These are phyloP conservation scores for Euryodendron excelsum DNA, from an alignment of 148 eudicot species.

Conservation along the genomic window DNA sequence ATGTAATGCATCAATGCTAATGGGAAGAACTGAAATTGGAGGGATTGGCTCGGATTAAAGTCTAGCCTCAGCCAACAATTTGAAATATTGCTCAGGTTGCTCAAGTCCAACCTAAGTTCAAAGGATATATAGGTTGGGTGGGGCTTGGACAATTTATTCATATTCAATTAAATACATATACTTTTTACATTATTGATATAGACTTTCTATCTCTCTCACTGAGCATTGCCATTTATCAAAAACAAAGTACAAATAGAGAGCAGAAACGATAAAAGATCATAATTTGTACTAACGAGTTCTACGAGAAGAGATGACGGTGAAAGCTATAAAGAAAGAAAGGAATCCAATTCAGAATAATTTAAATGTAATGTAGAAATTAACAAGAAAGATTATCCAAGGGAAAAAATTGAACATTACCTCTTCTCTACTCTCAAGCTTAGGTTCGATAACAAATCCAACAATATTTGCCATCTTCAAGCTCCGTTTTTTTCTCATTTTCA, in stretches of 20 bases:
- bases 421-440: constrained; percentile 80
- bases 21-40: too few relatives aligned
- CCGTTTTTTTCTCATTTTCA: constrained; percentile 78
- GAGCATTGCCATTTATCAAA: neutral
- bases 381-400: constrained; percentile 4
- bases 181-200: neutral
- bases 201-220: neutral
- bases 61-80: too few relatives aligned
- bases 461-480: constrained; percentile 75
- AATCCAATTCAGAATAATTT: constrained; percentile 17
- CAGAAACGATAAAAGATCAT: too few relatives aligned
- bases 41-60: too few relatives aligned
- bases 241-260: too few relatives aligned
- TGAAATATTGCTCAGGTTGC: too few relatives aligned
- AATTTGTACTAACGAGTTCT: constrained; percentile 60
- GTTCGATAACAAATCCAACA: constrained; percentile 76
- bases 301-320: constrained; percentile 68
- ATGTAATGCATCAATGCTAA: too few relatives aligned
- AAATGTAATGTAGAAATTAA: neutral
- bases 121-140: neutral
- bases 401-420: constrained; percentile 69
- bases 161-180: neutral
- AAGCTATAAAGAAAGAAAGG: constrained; percentile 49
- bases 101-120: too few relatives aligned
- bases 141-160: neutral